These are phyloP conservation scores for Dissophora globulifera DNA, from an alignment of 192 early-diverging fungal species.

Conservation along the genomic window DNA sequence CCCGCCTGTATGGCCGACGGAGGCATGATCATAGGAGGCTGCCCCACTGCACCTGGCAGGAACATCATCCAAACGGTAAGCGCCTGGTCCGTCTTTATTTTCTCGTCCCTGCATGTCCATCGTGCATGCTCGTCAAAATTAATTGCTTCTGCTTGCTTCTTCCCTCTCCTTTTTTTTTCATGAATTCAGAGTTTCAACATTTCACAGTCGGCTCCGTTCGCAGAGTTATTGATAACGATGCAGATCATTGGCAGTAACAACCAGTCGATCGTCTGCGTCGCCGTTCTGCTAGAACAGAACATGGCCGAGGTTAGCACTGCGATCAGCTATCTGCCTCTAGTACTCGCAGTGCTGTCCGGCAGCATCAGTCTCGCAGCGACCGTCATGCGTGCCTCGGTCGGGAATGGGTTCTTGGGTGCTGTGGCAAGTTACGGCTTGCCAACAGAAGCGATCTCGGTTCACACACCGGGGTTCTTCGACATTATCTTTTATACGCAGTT, in stretches of 20 bases:
- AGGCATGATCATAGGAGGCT: constrained; percentile 40
- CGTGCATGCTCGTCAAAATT: too few relatives aligned
- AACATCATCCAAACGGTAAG: constrained; percentile 41
- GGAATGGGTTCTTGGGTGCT: constrained; percentile 42
- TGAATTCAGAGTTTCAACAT: constrained; percentile 40
- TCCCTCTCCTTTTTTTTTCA: too few relatives aligned
- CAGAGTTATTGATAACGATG: constrained; percentile 34
- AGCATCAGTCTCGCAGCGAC: constrained; percentile 31
- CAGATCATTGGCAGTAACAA: constrained; percentile 43
- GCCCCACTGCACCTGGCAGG: constrained; percentile 24
- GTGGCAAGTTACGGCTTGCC: constrained; percentile 38
- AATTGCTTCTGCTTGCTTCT: too few relatives aligned
- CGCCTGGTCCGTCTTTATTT: too few relatives aligned
- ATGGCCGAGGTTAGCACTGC: constrained; percentile 23
- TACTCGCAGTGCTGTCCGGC: constrained; percentile 28
- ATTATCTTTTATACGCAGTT: constrained; percentile 62
- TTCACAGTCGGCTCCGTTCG: constrained; percentile 36
- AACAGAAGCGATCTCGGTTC: constrained; percentile 43
- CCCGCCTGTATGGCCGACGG: constrained; percentile 36
- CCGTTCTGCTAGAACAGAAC: constrained; percentile 34
- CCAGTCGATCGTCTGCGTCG: constrained; percentile 47
- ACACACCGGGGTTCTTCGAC: constrained; percentile 65
- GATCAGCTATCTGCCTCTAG: constrained; percentile 34
- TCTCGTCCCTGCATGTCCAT: too few relatives aligned
- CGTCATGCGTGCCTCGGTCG: constrained; percentile 37